Percentiles rank a stretch among this genome's conserved stretches.
Evolutionary conservation across 345 rosid genomes (phyloP).

Genomic region (Lepidium sativum): DNA sequence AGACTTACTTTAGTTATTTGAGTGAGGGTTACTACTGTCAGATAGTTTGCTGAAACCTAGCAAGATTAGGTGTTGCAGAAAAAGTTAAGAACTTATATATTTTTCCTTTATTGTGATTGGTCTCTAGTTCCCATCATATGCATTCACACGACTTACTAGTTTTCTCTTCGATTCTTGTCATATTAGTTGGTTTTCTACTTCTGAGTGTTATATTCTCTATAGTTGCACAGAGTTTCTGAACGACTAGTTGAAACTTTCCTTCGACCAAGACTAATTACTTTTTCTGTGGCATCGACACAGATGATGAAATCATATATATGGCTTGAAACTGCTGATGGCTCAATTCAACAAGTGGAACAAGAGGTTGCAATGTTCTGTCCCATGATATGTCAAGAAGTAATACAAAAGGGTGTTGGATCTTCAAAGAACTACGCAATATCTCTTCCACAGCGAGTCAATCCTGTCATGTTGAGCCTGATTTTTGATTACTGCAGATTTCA

Average conservation of each 20-base stretch:
- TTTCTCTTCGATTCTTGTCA: not conserved
- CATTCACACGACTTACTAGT: not conserved
- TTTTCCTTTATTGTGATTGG: too few relatives aligned
- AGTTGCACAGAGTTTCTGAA: not conserved
- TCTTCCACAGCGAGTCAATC: conserved; percentile 85
- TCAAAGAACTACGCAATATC: conserved; percentile 73
- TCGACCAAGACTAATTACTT: conserved; percentile 8
- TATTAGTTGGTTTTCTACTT: not conserved
- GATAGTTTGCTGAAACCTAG: not conserved
- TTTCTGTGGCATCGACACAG: conserved; percentile 19
- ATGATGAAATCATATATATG: conserved; percentile 89
- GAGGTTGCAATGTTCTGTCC: conserved; percentile 97
- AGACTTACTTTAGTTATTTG: conserved; percentile 2
- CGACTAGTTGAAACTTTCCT: not conserved
- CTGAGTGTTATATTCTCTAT: not conserved
- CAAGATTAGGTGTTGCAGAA: not conserved
- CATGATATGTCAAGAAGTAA: conserved; percentile 76
- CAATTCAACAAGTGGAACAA: conserved; percentile 90
- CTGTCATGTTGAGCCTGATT: conserved; percentile 66
- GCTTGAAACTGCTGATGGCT: conserved; percentile 90
- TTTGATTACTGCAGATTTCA: conserved; percentile 93
- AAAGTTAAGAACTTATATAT: not conserved
- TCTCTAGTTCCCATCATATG: not conserved
- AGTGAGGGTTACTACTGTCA: not conserved
- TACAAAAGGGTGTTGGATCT: conserved; percentile 72